A percentile compares a stretch with the other conserved stretches of the same genome.
Evolutionary conservation across 2,329 filamentous ascomycete genomes (phyloP).

Genomic region (Lecanicillium sp.): DNA sequence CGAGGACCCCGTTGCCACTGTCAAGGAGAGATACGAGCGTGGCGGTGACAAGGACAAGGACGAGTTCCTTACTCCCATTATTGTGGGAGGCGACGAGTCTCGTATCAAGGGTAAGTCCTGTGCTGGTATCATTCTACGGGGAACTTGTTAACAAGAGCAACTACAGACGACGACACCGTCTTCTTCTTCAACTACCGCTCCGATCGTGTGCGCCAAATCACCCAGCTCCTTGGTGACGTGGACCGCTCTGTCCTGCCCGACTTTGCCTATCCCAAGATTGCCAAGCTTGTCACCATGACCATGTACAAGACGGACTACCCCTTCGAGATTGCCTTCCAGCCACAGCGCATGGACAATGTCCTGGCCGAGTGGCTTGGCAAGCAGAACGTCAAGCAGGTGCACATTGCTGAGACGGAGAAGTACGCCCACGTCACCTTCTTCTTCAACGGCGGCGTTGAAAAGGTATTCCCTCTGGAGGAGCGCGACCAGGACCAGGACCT

Average conservation of each 20-base stretch:
- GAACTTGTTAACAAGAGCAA: not conserved
- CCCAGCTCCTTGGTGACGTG: conserved; percentile 83
- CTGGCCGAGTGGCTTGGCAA: conserved; percentile 92
- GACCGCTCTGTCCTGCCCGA: conserved; percentile 87
- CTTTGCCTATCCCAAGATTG: conserved; percentile 89
- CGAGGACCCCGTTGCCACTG: conserved; percentile 75
- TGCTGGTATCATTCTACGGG: too few relatives aligned
- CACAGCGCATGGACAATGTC: conserved; percentile 96
- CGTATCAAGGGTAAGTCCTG: conserved; percentile 68
- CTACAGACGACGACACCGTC: conserved; percentile 75
- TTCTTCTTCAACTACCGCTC: conserved; percentile 99
- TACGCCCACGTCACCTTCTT: conserved; percentile 99
- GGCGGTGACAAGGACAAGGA: conserved; percentile 66
- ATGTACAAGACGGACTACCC: conserved; percentile 94
- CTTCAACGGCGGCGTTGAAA: conserved; percentile 98
- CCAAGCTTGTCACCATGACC: conserved; percentile 86
- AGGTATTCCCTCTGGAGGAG: conserved; percentile 85
- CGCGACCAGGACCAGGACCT: conserved; percentile 73
- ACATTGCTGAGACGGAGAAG: conserved; percentile 98
- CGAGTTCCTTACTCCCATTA: conserved; percentile 97
- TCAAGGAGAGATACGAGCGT: conserved; percentile 81
- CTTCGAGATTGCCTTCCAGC: conserved; percentile 86
- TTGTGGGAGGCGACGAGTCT: conserved; percentile 77
- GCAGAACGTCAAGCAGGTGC: conserved; percentile 84
- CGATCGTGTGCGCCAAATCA: conserved; percentile 92